Percentiles rank a stretch among this genome's conserved stretches.
Evolutionary conservation across 2,329 filamentous ascomycete species (phyloP).

Genomic region (Fusarium redolens): DNA sequence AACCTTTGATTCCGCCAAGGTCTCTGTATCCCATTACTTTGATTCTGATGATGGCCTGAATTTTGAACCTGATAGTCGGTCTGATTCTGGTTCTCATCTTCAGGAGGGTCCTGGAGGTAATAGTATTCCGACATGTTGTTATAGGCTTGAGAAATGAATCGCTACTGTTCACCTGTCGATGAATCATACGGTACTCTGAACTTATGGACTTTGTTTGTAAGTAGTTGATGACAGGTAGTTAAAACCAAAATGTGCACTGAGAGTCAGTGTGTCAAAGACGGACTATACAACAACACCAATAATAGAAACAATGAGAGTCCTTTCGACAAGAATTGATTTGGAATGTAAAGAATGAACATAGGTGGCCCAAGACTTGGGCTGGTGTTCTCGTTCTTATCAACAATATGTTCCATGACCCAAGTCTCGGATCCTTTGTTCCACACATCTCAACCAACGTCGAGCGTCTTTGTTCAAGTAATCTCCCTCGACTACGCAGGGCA

Average conservation of each 20-base stretch:
- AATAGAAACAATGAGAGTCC: not conserved
- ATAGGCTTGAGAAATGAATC: not conserved
- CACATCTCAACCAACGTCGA: not conserved
- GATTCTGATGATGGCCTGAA: not conserved
- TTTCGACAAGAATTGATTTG: not conserved
- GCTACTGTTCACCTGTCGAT: not conserved
- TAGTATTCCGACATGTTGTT: not conserved
- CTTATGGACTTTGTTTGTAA: not conserved
- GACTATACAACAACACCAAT: not conserved
- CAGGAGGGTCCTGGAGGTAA: too few relatives aligned
- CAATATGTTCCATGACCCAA: not conserved
- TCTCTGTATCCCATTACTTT: not conserved
- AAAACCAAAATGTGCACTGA: not conserved
- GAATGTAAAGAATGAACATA: not conserved
- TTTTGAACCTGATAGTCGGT: not conserved
- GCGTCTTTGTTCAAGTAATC: slow-evolving; percentile 18
- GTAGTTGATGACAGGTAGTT: not conserved
- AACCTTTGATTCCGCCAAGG: not conserved
- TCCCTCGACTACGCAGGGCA: not conserved
- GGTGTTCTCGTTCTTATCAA: slow-evolving; percentile 14
- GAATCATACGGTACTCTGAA: not conserved
- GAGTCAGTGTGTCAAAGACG: slow-evolving; percentile 1
- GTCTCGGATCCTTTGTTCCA: slow-evolving; percentile 16
- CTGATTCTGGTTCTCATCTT: not conserved
- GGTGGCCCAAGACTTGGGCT: not conserved